Percentiles rank a stretch among this genome's conserved stretches.
phyloP scores from a whole-genome alignment of 257 asterid genomes.

The Nicotiana tabacum region DNA sequence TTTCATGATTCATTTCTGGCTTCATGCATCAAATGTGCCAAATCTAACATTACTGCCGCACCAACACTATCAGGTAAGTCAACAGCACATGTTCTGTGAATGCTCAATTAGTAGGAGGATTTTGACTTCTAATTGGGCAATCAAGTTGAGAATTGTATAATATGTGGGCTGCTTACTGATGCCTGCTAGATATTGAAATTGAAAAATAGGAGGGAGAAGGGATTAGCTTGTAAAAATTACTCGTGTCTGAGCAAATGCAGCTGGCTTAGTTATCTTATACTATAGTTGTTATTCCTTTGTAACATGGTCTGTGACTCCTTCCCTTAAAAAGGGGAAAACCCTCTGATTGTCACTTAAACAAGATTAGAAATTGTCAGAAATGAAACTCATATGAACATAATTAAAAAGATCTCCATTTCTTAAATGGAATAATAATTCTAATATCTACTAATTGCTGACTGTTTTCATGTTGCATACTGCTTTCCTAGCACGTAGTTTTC shows the following conservation, averaged over 20 bases:
- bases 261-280: neutral
- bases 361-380: neutral
- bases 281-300: neutral
- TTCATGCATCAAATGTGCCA: neutral
- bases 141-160: neutral
- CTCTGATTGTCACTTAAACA: neutral
- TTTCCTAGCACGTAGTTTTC: conserved; percentile 1
- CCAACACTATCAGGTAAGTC: conserved; percentile 5
- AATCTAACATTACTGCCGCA: neutral
- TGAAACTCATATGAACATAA: neutral
- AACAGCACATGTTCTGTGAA: neutral
- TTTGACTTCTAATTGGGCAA: neutral
- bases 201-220: no score
- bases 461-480: neutral
- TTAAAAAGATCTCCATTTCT: neutral
- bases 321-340: neutral
- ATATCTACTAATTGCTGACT: neutral
- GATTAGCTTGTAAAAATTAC: no score
- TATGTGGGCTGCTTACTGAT: neutral
- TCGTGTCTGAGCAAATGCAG: neutral
- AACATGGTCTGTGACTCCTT: neutral
- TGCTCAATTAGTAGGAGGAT: neutral
- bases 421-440: neutral
- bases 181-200: no score
- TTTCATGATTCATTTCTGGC: neutral